These are phyloP conservation scores for Trypanosomatidae sp. DNA, from an alignment of 208 protist genomes.

Conservation along the genomic window DNA sequence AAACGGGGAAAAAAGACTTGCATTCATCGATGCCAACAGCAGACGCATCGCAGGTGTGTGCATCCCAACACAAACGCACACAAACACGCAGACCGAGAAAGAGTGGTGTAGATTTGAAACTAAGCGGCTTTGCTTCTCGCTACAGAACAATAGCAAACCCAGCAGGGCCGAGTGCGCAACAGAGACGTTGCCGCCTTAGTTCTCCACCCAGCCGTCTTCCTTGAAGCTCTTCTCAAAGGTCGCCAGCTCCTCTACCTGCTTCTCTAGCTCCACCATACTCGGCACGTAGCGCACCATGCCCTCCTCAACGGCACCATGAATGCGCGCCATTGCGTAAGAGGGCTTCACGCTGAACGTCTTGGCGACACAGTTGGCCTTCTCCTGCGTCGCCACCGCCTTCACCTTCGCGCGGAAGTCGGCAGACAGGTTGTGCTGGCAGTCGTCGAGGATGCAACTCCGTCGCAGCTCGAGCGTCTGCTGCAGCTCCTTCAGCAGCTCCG, in stretches of 20 bases:
- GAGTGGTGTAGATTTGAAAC: too few species aligned
- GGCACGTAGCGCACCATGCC: constrained; percentile 41
- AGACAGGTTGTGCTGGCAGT: constrained; percentile 58
- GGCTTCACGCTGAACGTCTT: constrained; percentile 66
- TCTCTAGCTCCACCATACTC: constrained; percentile 50
- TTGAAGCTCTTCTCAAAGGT: constrained; percentile 32
- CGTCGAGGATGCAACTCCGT: constrained; percentile 70
- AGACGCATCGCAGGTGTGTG: too few species aligned
- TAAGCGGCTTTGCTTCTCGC: too few species aligned
- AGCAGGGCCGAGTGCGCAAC: too few species aligned
- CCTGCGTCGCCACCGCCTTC: constrained; percentile 27
- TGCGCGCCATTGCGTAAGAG: constrained; percentile 53
- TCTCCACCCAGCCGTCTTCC: constrained; percentile 70
- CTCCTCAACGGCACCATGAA: constrained; percentile 54
- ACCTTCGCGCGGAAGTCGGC: constrained; percentile 49
- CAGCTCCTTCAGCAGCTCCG: constrained; percentile 48
- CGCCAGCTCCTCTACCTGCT: constrained; percentile 30
- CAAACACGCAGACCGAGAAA: too few species aligned
- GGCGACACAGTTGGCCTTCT: constrained; percentile 47
- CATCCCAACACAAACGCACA: too few species aligned
- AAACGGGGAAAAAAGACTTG: too few species aligned
- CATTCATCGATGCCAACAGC: too few species aligned
- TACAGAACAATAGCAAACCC: too few species aligned
- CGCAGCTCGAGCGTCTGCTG: constrained; percentile 36
- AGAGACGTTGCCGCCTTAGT: too few species aligned